Base-by-base conservation (phyloP, 2,329 filamentous ascomycete genomes). In the Fusarium siculi region DNA sequence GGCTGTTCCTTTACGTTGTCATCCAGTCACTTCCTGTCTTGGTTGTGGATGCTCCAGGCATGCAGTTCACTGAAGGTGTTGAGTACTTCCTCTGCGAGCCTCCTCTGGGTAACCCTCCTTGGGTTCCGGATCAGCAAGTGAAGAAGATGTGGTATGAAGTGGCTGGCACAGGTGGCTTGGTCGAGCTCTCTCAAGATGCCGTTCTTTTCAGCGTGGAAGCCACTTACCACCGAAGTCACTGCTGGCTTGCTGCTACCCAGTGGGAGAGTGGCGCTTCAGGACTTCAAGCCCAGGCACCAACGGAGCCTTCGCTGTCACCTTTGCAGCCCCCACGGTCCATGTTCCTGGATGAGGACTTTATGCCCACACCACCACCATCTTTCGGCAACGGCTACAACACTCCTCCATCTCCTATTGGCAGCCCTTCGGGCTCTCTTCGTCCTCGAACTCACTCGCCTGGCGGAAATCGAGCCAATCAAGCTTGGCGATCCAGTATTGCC, bases 31-130 rank as follows among this genome's bases (percentile, higher is more conserved):
- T 96, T 30, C 93, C 93, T 9, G 91, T 94, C 86, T 85, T 96
- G 16, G 92, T 93, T 3, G 87, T 94, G 39, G 93, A 96, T 80
- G 93, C 92, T 1, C 92, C 92, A 0, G 91, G 88, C 15, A 83
- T 95, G 49, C 88, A 87, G 60, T 91, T 88, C 79, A 92, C 90
- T 0, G 89, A 94, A 56, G 91, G 89, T 4, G 92, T 94, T 5
- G 93, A 96, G 80, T 94, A 96, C 82, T 96, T 96, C 84, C 85
- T 96, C 34, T 95, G 93, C 80, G 87, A 94, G 78, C 90, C 93
- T 8, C 91, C 93, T 0, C 89, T 93, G 77, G 92, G 91, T 23
- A 91, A 91, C 61, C 86, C 90, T 0, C 93, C 93, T 1, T 96
- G 93, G 93, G 85, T 91, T 61, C 92, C 92, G 59, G 88, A 89